phyloP scores from a whole-genome alignment of 331 rosid genomes.

The Spiraea crenata region DNA sequence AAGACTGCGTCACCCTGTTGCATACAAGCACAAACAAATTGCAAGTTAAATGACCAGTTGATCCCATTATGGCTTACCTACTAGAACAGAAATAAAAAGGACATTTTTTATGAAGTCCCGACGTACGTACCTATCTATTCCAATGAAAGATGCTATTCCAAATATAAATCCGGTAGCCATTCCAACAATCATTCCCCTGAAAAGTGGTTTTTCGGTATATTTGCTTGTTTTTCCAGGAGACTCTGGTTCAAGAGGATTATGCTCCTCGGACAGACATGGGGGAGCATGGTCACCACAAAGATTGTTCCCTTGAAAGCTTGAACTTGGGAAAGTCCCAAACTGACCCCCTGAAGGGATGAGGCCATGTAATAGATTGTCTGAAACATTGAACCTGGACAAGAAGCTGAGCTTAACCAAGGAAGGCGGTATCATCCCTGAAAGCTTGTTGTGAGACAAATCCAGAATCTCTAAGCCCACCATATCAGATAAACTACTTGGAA shows the following conservation, averaged over 20 bases:
- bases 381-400: slow-evolving; percentile 33
- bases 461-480: slow-evolving; percentile 30
- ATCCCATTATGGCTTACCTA: too few species aligned
- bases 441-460: slow-evolving; percentile 32
- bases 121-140: background rate
- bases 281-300: background rate
- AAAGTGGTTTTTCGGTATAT: too few species aligned
- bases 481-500: slow-evolving; percentile 20
- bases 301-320: slow-evolving; percentile 34
- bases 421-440: slow-evolving; percentile 29
- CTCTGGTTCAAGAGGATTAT: background rate
- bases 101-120: background rate
- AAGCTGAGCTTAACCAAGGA: slow-evolving; percentile 28
- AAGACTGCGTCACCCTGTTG: too few species aligned
- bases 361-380: slow-evolving; percentile 27
- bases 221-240: background rate
- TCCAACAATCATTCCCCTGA: background rate
- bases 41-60: too few species aligned
- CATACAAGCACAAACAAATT: too few species aligned
- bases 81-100: background rate
- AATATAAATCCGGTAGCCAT: background rate
- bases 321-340: slow-evolving; percentile 28
- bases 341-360: slow-evolving; percentile 30
- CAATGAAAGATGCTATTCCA: slow-evolving; percentile 4
- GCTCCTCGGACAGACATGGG: background rate